phyloP scores from a whole-genome alignment of 768 basidiomycete genomes.

The Phlebiopsis flavidoalba region DNA sequence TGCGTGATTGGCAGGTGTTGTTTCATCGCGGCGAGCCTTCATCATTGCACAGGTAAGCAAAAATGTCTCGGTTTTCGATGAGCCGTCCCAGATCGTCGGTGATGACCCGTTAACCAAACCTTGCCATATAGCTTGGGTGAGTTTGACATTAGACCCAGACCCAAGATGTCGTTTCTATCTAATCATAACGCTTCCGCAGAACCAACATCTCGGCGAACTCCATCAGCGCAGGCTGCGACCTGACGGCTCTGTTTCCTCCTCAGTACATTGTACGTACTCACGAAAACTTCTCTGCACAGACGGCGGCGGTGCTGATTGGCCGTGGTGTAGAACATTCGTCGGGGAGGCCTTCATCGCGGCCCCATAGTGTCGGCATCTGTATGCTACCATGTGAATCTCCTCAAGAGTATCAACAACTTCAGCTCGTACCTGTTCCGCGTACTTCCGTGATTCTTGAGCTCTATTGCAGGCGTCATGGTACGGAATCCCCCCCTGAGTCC shows the following conservation, averaged over 20 bases:
- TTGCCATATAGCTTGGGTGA: slow-evolving; percentile 16
- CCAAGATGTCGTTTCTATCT: not conserved
- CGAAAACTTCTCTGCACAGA: not conserved
- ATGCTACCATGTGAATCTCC: slow-evolving; percentile 77
- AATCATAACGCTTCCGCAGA: slow-evolving; percentile 29
- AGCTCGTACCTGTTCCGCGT: slow-evolving; percentile 79
- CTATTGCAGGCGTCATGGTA: slow-evolving; percentile 79
- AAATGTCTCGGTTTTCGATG: not conserved
- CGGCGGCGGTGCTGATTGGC: not conserved
- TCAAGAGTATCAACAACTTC: slow-evolving; percentile 70
- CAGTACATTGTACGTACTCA: slow-evolving; percentile 55
- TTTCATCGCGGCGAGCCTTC: slow-evolving; percentile 76
- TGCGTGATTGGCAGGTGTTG: slow-evolving; percentile 44
- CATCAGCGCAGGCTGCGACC: slow-evolving; percentile 77
- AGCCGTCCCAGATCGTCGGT: not conserved
- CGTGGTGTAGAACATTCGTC: slow-evolving; percentile 60
- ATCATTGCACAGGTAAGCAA: slow-evolving; percentile 63
- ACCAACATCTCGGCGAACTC: slow-evolving; percentile 83
- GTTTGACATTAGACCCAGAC: not conserved
- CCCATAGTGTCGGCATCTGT: slow-evolving; percentile 63
- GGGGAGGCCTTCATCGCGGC: slow-evolving; percentile 84
- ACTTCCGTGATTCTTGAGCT: slow-evolving; percentile 77
- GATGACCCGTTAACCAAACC: not conserved
- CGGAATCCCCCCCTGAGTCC: slow-evolving; percentile 13
- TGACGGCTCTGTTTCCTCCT: slow-evolving; percentile 71